Conservation (phyloP, 495 filamentous ascomycete genomes). For the Aspergillus saccharolyticus region DNA sequence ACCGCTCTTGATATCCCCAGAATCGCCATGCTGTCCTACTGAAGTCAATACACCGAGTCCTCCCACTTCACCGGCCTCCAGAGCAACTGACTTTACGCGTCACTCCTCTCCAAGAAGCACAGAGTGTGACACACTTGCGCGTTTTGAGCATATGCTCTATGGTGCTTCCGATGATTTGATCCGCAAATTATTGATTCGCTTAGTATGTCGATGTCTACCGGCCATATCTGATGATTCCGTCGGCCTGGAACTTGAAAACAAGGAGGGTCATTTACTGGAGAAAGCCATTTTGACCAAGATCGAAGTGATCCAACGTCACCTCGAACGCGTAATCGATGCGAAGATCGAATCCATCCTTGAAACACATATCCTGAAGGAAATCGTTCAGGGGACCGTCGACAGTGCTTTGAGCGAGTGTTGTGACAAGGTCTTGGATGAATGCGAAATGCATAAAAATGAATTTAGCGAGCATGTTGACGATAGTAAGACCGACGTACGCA, state of each 20-base stretch:
- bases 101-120: constrained; percentile 12
- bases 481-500: constrained; percentile 16
- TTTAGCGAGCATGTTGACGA: constrained; percentile 20
- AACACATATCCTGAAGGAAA: background rate
- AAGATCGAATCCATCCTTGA: constrained; percentile 5
- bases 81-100: constrained; percentile 17
- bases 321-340: constrained; percentile 16
- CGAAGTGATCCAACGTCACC: constrained; percentile 14
- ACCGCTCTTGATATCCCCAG: constrained; percentile 14
- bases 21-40: constrained; percentile 18
- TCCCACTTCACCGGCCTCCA: constrained; percentile 15
- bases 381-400: constrained; percentile 16
- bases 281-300: constrained; percentile 5
- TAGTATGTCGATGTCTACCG: constrained; percentile 16
- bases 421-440: constrained; percentile 18
- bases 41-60: constrained; percentile 22
- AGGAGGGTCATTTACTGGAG: constrained; percentile 12
- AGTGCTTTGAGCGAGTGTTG: constrained; percentile 14
- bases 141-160: constrained; percentile 15
- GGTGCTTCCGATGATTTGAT: constrained; percentile 16
- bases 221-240: constrained; percentile 15
- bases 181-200: constrained; percentile 16
- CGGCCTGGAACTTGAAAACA: too few species aligned
- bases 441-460: constrained; percentile 14
- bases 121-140: constrained; percentile 15